Evolutionary conservation across 164 flowering plant species (phyloP).

Genomic region (Amborella trichopoda): DNA sequence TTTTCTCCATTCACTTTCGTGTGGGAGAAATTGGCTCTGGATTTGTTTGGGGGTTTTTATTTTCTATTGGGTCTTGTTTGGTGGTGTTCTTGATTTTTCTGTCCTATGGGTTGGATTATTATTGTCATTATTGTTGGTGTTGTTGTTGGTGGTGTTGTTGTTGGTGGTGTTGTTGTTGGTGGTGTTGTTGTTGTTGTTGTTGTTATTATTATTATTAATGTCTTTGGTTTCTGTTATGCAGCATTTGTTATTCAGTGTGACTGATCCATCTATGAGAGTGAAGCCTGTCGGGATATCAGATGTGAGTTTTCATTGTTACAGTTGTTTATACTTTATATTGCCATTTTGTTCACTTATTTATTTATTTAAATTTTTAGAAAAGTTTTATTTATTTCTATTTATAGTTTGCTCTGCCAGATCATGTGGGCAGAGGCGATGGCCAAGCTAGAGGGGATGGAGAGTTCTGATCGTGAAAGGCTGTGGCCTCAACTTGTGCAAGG

Average conservation of each 20-base stretch:
- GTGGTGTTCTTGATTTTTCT: too few relatives aligned
- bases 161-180: too few relatives aligned
- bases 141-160: too few relatives aligned
- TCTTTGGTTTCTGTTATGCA: constrained; percentile 22
- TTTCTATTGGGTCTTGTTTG: not conserved
- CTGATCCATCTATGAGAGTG: constrained; percentile 56
- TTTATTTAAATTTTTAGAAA: not conserved
- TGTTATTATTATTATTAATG: not conserved
- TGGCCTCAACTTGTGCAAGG: constrained; percentile 99
- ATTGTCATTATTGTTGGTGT: too few relatives aligned
- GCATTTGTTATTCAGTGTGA: constrained; percentile 93
- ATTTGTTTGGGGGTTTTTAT: not conserved
- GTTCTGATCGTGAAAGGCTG: constrained; percentile 61
- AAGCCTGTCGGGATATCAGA: constrained; percentile 95
- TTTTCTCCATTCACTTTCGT: not conserved
- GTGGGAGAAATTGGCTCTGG: too few relatives aligned
- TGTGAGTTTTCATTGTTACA: constrained; percentile 41
- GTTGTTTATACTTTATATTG: not conserved
- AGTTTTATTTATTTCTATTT: not conserved
- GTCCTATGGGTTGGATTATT: too few relatives aligned
- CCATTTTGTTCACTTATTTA: not conserved
- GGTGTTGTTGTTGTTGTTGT: too few relatives aligned
- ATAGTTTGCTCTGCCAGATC: constrained; percentile 48
- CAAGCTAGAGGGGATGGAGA: constrained; percentile 94
- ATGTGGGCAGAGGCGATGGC: constrained; percentile 99